Conservation (phyloP, 1,139 yeast species). For the Lodderomyces jiufengensis region DNA sequence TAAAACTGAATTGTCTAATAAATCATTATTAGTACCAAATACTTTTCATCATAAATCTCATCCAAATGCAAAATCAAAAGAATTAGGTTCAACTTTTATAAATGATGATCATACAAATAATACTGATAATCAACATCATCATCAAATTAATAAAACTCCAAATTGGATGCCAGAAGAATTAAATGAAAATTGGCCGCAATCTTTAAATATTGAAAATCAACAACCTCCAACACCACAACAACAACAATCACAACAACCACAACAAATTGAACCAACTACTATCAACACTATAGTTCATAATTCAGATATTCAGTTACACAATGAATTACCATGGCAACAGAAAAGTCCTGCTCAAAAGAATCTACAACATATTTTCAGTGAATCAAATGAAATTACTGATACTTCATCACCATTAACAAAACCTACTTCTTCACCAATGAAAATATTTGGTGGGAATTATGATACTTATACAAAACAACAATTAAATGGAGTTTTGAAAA, state of each 20-base stretch:
- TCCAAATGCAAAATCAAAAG: slow-evolving; percentile 44
- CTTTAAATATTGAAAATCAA: neutral
- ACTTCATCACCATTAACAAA: neutral
- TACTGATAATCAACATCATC: slow-evolving; percentile 5
- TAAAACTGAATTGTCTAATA: slow-evolving; percentile 7
- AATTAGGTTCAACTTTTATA: slow-evolving; percentile 18
- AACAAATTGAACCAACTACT: slow-evolving; percentile 2
- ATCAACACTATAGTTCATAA: slow-evolving; percentile 37
- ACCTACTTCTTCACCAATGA: slow-evolving; percentile 34
- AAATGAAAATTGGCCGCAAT: slow-evolving; percentile 32
- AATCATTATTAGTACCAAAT: slow-evolving; percentile 35
- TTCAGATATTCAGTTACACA: slow-evolving; percentile 18
- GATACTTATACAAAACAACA: slow-evolving; percentile 42
- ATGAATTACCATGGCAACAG: slow-evolving; percentile 41
- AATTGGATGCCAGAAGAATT: slow-evolving; percentile 47
- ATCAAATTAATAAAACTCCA: slow-evolving; percentile 25
- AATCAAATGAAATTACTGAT: slow-evolving; percentile 12
- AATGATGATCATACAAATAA: slow-evolving; percentile 6
- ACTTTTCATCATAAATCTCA: slow-evolving; percentile 46
- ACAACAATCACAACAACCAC: neutral
- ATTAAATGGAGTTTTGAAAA: slow-evolving; percentile 29
- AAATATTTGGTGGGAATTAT: slow-evolving; percentile 36
- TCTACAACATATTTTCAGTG: slow-evolving; percentile 31
- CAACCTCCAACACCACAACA: no score
- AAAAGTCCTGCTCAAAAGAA: slow-evolving; percentile 25